Base-by-base conservation (phyloP, 306 rosid genomes). In the Myrica gale region DNA sequence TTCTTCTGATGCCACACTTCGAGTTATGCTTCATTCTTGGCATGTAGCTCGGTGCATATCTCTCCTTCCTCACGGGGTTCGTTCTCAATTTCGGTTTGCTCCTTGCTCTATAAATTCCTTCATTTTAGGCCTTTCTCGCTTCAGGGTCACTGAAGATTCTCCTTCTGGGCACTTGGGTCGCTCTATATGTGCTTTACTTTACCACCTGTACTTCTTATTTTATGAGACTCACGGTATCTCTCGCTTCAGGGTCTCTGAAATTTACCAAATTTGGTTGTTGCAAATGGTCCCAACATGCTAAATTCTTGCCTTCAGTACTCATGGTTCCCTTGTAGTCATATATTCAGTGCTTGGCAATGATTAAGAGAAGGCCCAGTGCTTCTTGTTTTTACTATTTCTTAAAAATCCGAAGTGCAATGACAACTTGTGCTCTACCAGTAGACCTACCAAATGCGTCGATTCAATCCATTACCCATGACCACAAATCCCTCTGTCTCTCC, bases 401-500 rank as follows among this genome's bases (percentile, higher is more conserved):
- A 58, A 78, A 12, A 75, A 68, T 65, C 76, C 77, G 79, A 70
- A 80, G 79, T 41, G 43, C 65, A 69, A 60, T 74, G 39, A 72
- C 87, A 16, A 68, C 79, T 70, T 74, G 77, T 75, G 20, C 83
- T 71, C 54, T 80, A 41, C 81, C 78, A 23, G 10, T 78, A 17
- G 85, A 74, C 43, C 62, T 78, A 5, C 60, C 82, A 43, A 69
- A 41, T 54, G 50, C 19, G 20, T 54, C 63, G 17, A 26, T 21
- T 55, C 71, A 79, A 21, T 11, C 80, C 65, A 19, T 62, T 46
- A 62, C 51, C 20, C 67, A 50, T 32, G 76, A 61, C 51, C 89
- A 86, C 46, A 75, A 66, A 75, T 52, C 43, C 68, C 80, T 80
- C 7, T 80, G 83, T 63, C 50, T 58, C 44, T 71, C 89, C 1